Percentiles rank a stretch among this genome's conserved stretches.
Evolutionary conservation across 2,329 filamentous ascomycete genomes (phyloP).

Genomic region (Pestalotiopsis sp.): DNA sequence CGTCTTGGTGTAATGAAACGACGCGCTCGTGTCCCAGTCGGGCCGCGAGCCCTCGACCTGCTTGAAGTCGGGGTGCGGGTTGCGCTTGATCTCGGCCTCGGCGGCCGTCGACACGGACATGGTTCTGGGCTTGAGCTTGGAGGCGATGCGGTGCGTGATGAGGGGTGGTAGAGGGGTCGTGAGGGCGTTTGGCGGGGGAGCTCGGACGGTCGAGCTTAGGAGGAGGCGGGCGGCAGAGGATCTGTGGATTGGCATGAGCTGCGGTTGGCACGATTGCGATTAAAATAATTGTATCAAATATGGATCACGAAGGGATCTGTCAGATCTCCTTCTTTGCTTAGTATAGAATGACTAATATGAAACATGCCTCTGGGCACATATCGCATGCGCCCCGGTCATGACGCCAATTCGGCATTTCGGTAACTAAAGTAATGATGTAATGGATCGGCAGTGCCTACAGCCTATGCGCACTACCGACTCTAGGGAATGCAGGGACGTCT

Average conservation of each 20-base stretch:
- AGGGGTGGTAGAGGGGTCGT: conserved; percentile 7
- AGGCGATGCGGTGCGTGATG: conserved; percentile 6
- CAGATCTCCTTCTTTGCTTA: neutral
- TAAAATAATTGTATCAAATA: neutral
- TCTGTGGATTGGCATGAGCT: conserved; percentile 2
- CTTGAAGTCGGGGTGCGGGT: conserved; percentile 77
- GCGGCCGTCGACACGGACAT: conserved; percentile 29
- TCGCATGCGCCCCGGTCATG: neutral
- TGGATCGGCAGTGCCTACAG: neutral
- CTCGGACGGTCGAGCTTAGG: conserved; percentile 1
- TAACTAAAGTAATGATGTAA: conserved; percentile 2
- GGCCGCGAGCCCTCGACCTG: conserved; percentile 68
- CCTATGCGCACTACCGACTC: neutral
- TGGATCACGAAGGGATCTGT: neutral
- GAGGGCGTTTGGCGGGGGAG: conserved; percentile 7
- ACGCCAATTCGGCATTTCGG: neutral
- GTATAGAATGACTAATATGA: conserved; percentile 5
- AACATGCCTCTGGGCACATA: neutral
- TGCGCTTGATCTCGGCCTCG: conserved; percentile 54
- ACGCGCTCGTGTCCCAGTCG: conserved; percentile 52
- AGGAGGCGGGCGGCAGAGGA: conserved; percentile 2
- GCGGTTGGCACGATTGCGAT: neutral
- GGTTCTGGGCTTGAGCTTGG: conserved; percentile 13
- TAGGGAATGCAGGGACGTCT: neutral
- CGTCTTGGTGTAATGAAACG: conserved; percentile 64